Conservation (phyloP, 2,329 filamentous ascomycete species). For the Lachnum nothofagi region DNA sequence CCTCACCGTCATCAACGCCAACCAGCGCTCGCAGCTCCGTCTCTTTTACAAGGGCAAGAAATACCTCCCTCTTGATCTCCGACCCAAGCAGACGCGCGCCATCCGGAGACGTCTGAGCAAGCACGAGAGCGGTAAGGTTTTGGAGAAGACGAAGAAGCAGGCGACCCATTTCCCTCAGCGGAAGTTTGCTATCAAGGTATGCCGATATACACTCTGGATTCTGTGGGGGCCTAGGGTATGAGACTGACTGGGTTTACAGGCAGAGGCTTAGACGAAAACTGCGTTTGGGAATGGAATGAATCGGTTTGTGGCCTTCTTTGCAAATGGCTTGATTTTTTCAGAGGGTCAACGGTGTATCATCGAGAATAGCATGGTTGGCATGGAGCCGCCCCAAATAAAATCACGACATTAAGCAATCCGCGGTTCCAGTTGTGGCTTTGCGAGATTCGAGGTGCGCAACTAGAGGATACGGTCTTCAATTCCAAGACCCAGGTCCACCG, state of each 20-base stretch:
- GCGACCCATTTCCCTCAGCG: constrained; percentile 93
- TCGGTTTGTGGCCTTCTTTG: constrained; percentile 27
- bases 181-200: constrained; percentile 95
- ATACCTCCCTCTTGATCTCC: constrained; percentile 97
- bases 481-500: too few relatives aligned
- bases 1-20: constrained; percentile 99
- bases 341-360: constrained; percentile 25
- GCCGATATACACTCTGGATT: not conserved
- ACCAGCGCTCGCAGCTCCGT: constrained; percentile 95
- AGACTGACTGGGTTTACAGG: constrained; percentile 22
- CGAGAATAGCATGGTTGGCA: constrained; percentile 33
- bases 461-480: not conserved
- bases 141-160: constrained; percentile 97
- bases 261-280: constrained; percentile 29
- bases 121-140: constrained; percentile 77
- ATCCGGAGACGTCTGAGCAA: constrained; percentile 92
- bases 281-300: constrained; percentile 18
- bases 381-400: constrained; percentile 28
- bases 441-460: not conserved
- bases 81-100: constrained; percentile 95
- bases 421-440: not conserved
- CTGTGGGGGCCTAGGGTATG: not conserved
- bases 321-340: constrained; percentile 24
- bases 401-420: constrained; percentile 30
- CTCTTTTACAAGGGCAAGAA: constrained; percentile 99